Evolutionary conservation across 257 asterid genomes (phyloP).

Genomic region (Fraxinus pennsylvanica): DNA sequence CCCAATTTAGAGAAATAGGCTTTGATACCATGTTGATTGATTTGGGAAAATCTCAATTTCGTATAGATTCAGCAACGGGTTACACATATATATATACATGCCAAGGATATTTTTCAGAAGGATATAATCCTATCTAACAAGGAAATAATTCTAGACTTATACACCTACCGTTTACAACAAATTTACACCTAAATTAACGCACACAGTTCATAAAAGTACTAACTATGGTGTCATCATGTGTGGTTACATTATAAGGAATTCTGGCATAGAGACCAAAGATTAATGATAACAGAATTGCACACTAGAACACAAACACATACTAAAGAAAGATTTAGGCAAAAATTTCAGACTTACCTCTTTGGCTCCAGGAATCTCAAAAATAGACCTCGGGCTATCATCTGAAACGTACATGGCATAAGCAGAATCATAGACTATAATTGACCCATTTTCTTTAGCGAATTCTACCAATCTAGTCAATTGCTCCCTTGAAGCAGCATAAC

Average conservation of each 20-base stretch:
- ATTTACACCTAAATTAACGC: too few species aligned
- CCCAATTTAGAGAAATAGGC: too few species aligned
- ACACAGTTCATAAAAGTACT: too few species aligned
- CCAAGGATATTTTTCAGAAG: too few species aligned
- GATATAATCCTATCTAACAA: too few species aligned
- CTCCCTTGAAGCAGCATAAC: conserved; percentile 88
- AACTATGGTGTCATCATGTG: not conserved
- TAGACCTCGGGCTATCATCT: conserved; percentile 84
- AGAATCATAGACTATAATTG: conserved; percentile 89
- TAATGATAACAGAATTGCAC: not conserved
- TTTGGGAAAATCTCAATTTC: too few species aligned
- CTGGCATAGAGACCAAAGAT: not conserved
- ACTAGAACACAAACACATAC: not conserved
- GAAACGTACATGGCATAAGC: conserved; percentile 96
- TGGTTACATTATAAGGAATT: not conserved
- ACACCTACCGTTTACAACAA: too few species aligned
- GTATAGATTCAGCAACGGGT: too few species aligned
- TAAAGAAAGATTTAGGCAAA: not conserved
- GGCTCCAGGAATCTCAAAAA: conserved; percentile 96
- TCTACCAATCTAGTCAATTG: conserved; percentile 81
- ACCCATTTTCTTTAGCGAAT: conserved; percentile 89
- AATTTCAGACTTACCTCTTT: conserved; percentile 60
- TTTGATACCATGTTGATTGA: too few species aligned
- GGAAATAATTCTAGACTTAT: too few species aligned
- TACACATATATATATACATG: too few species aligned